phyloP scores from a whole-genome alignment of 2,329 filamentous ascomycete species.

The Cladosporium phlei region DNA sequence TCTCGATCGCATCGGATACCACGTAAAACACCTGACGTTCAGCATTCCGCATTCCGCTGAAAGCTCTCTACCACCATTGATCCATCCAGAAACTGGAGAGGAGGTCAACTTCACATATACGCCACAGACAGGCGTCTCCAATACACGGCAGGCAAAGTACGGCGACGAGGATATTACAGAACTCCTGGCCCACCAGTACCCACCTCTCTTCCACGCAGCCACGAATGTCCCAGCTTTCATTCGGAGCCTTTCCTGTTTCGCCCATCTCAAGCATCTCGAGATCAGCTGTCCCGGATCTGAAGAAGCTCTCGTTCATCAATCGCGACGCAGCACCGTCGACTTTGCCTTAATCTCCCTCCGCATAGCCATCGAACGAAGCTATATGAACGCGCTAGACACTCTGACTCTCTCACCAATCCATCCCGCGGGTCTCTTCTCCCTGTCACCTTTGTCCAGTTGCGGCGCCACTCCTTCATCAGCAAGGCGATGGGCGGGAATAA shows the following conservation, averaged over 20 bases:
- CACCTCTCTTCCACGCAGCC: constrained; percentile 81
- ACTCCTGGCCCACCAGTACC: constrained; percentile 79
- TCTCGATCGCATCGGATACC: constrained; percentile 69
- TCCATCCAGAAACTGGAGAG: constrained; percentile 70
- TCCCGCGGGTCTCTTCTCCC: constrained; percentile 68
- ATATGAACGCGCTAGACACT: constrained; percentile 60
- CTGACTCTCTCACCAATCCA: constrained; percentile 72
- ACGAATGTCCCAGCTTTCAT: constrained; percentile 84
- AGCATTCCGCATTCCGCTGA: constrained; percentile 69
- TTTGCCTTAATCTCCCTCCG: constrained; percentile 84
- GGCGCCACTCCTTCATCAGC: constrained; percentile 68
- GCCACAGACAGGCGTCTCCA: constrained; percentile 62
- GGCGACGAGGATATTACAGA: constrained; percentile 74
- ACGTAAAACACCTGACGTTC: constrained; percentile 75
- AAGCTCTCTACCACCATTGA: constrained; percentile 77
- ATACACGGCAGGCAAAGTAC: constrained; percentile 63
- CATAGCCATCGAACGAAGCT: constrained; percentile 72
- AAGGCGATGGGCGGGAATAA: constrained; percentile 73
- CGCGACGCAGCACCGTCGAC: constrained; percentile 74
- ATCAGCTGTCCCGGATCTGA: constrained; percentile 72
- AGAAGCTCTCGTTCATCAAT: constrained; percentile 58
- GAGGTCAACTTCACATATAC: constrained; percentile 79
- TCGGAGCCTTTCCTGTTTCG: constrained; percentile 63
- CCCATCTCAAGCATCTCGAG: constrained; percentile 67
- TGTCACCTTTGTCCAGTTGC: constrained; percentile 69